Conservation (phyloP, 2,329 filamentous ascomycete genomes). For the Penicillium psychrosexuale region DNA sequence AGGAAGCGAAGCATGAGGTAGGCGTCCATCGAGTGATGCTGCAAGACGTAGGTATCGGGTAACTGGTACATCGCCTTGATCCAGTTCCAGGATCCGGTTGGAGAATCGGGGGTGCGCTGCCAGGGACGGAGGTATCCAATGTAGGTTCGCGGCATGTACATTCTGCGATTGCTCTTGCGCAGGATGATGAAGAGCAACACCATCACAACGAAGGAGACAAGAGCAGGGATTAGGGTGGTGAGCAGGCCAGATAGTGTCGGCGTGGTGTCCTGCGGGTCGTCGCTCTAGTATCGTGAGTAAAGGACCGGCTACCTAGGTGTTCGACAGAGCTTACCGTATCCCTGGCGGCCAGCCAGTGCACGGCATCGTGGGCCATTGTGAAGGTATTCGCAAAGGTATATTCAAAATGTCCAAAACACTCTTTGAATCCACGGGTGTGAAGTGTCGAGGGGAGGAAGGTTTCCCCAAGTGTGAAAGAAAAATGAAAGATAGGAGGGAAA, state of each 20-base stretch:
- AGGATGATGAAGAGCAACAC: conserved; percentile 52
- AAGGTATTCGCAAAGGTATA: background rate
- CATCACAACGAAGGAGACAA: conserved; percentile 46
- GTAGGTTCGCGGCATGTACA: conserved; percentile 56
- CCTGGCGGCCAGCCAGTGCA: conserved; percentile 16
- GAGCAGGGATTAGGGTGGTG: conserved; percentile 48
- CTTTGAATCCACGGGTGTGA: conserved; percentile 5
- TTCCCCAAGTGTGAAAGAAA: background rate
- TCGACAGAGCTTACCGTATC: conserved; percentile 1
- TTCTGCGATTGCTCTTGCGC: conserved; percentile 48
- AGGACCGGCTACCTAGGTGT: background rate
- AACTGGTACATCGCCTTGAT: conserved; percentile 63
- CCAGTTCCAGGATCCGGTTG: conserved; percentile 65
- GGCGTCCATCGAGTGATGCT: conserved; percentile 87
- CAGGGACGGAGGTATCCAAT: conserved; percentile 51
- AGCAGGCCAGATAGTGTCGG: conserved; percentile 48
- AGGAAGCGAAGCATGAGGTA: conserved; percentile 89
- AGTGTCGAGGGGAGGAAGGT: background rate
- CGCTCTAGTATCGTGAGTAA: conserved; percentile 6
- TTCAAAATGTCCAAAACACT: background rate
- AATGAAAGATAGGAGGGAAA: background rate
- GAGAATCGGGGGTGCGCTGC: conserved; percentile 58
- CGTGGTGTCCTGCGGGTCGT: conserved; percentile 20
- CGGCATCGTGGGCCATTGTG: conserved; percentile 19
- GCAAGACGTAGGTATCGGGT: conserved; percentile 74